Evolutionary conservation across 2,329 filamentous ascomycete genomes (phyloP).

Genomic region (Diaporthe sp.): DNA sequence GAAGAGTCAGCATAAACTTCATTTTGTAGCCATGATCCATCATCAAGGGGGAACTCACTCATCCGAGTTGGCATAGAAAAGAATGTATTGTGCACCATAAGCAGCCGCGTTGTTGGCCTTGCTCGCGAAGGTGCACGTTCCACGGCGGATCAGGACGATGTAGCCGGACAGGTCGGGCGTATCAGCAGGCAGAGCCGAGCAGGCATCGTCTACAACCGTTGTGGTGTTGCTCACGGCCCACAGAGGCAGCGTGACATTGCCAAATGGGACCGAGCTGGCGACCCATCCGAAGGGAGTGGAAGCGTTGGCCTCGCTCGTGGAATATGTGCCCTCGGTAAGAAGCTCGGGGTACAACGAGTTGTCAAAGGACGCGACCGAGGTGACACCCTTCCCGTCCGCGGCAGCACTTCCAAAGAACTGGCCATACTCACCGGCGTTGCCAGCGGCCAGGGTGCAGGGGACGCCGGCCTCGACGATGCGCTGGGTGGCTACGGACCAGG

Average conservation of each 20-base stretch:
- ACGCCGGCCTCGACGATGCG: conserved; percentile 50
- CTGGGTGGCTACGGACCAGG: conserved; percentile 45
- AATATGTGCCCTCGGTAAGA: conserved; percentile 42
- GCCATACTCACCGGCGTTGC: conserved; percentile 47
- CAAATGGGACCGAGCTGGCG: conserved; percentile 39
- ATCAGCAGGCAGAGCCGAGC: conserved; percentile 54
- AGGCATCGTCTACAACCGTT: conserved; percentile 51
- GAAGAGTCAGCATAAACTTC: background rate
- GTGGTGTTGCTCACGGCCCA: conserved; percentile 52
- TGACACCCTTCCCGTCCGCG: conserved; percentile 46
- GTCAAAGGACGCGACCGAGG: conserved; percentile 46
- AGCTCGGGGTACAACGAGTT: conserved; percentile 43
- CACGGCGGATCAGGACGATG: conserved; percentile 57
- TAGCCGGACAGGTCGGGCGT: conserved; percentile 57
- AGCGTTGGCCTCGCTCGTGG: conserved; percentile 31
- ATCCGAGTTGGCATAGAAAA: conserved; percentile 38
- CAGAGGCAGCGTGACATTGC: conserved; percentile 44
- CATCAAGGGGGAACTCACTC: background rate
- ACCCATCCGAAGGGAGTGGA: conserved; percentile 40
- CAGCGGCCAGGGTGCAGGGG: conserved; percentile 47
- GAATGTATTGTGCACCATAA: conserved; percentile 53
- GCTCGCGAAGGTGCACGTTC: conserved; percentile 44
- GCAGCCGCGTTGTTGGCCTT: conserved; percentile 58
- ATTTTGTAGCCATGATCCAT: too few species aligned
- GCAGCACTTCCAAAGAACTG: conserved; percentile 46